These are phyloP conservation scores for Wallacemonas collosoma DNA, from an alignment of 208 protist genomes.

Conservation along the genomic window DNA sequence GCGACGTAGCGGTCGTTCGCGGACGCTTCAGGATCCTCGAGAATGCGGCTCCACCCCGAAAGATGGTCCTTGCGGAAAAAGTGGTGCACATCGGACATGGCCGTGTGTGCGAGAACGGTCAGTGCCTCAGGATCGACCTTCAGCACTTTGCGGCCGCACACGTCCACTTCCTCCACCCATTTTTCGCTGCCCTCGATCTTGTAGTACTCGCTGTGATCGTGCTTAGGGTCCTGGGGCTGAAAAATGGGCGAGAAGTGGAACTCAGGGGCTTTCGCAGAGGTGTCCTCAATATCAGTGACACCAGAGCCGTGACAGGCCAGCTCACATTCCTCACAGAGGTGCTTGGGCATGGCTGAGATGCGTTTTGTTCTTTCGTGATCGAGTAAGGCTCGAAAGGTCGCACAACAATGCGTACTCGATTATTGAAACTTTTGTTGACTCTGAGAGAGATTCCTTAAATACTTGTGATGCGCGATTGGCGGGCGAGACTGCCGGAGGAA, in stretches of 20 bases:
- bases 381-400: too few species aligned
- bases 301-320: constrained; percentile 52
- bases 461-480: too few species aligned
- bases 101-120: constrained; percentile 79
- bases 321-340: constrained; percentile 77
- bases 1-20: constrained; percentile 97
- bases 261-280: constrained; percentile 34
- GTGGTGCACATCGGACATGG: constrained; percentile 95
- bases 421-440: too few species aligned
- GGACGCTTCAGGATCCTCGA: constrained; percentile 95
- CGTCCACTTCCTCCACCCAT: constrained; percentile 80
- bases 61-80: constrained; percentile 96
- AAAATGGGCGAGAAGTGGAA: constrained; percentile 89
- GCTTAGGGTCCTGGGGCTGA: constrained; percentile 76
- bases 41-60: constrained; percentile 92
- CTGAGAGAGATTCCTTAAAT: too few species aligned
- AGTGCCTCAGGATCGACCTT: constrained; percentile 93
- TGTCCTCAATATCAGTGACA: constrained; percentile 80
- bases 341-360: constrained; percentile 19
- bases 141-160: constrained; percentile 74
- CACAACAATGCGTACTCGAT: too few species aligned
- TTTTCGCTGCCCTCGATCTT: constrained; percentile 78
- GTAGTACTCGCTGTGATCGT: constrained; percentile 85
- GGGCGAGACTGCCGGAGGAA: too few species aligned
- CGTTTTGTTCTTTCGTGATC: constrained; percentile 16